A percentile compares a stretch with the other conserved stretches of the same genome.
Evolutionary conservation across 371 early-diverging fungal genomes (phyloP).

Genomic region (Racocetra persica): DNA sequence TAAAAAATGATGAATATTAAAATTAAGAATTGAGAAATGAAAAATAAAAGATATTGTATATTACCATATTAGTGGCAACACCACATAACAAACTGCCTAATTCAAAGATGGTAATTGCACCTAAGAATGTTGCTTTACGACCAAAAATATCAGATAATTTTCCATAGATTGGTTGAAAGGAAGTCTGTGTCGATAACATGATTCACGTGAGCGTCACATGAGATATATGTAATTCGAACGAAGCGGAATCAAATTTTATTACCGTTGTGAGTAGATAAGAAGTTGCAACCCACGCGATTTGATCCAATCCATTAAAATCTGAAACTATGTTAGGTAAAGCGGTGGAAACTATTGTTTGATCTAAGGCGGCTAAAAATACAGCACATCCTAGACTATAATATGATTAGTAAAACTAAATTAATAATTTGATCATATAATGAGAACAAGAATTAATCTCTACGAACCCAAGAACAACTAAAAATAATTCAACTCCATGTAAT

Average conservation of each 20-base stretch:
- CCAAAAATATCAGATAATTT: conserved; percentile 72
- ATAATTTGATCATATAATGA: too few relatives aligned
- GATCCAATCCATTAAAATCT: conserved; percentile 71
- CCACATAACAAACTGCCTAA: conserved; percentile 66
- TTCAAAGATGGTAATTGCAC: conserved; percentile 63
- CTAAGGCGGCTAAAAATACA: conserved; percentile 71
- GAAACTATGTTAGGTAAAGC: conserved; percentile 73
- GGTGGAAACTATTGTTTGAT: conserved; percentile 81
- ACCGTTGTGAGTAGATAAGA: conserved; percentile 80
- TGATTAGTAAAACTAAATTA: too few relatives aligned
- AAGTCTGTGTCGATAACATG: conserved; percentile 44
- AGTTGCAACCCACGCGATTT: conserved; percentile 79
- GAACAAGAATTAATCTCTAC: too few relatives aligned
- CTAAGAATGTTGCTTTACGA: conserved; percentile 62
- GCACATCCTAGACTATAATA: conserved; percentile 50
- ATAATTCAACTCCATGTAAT: too few relatives aligned
- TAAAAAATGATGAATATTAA: conserved; percentile 7
- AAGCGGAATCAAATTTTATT: conserved; percentile 44
- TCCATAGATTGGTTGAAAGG: conserved; percentile 57
- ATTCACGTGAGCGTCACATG: background rate
- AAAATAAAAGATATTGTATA: conserved; percentile 15
- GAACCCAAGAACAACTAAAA: too few relatives aligned
- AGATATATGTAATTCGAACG: background rate
- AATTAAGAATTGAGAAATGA: conserved; percentile 45
- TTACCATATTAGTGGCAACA: conserved; percentile 56